Evolutionary conservation across 1,284 basidiomycete species (phyloP).

Genomic region (Anthracocystis walkeri): DNA sequence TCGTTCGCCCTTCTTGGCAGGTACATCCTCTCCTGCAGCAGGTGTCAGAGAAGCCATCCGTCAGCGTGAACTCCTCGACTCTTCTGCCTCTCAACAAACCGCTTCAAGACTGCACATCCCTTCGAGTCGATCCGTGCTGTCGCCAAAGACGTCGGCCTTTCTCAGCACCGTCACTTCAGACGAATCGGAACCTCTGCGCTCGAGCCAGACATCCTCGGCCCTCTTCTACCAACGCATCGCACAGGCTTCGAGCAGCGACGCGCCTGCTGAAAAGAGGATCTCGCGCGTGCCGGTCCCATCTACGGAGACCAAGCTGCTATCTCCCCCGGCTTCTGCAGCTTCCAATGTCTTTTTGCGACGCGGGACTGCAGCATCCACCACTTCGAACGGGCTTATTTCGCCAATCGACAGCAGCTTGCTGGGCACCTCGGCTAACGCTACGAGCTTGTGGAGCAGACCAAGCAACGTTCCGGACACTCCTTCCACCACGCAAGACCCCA

Average conservation of each 20-base stretch:
- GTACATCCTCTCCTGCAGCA: slow-evolving; percentile 38
- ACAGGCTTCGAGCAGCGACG: background rate
- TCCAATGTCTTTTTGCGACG: slow-evolving; percentile 15
- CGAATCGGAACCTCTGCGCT: slow-evolving; percentile 20
- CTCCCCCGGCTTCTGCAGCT: slow-evolving; percentile 18
- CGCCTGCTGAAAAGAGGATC: slow-evolving; percentile 19
- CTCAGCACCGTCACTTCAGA: slow-evolving; percentile 20
- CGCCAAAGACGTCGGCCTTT: slow-evolving; percentile 26
- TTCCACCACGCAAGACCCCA: slow-evolving; percentile 35
- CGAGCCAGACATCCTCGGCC: slow-evolving; percentile 29
- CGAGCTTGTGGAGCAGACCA: slow-evolving; percentile 49
- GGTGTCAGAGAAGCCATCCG: slow-evolving; percentile 44
- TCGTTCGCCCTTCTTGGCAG: slow-evolving; percentile 33
- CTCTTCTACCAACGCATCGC: slow-evolving; percentile 31
- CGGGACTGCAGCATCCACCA: slow-evolving; percentile 19
- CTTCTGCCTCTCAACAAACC: slow-evolving; percentile 7
- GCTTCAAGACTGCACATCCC: slow-evolving; percentile 12
- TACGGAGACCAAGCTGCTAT: slow-evolving; percentile 17
- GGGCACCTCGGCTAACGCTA: slow-evolving; percentile 41
- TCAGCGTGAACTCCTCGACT: slow-evolving; percentile 45
- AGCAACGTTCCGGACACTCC: slow-evolving; percentile 41
- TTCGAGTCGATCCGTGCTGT: slow-evolving; percentile 28
- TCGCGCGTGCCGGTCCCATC: slow-evolving; percentile 37
- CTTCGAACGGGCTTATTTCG: slow-evolving; percentile 30
- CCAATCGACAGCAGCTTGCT: slow-evolving; percentile 55